phyloP scores from a whole-genome alignment of 768 basidiomycete species.

The Mycena olivaceomarginata region DNA sequence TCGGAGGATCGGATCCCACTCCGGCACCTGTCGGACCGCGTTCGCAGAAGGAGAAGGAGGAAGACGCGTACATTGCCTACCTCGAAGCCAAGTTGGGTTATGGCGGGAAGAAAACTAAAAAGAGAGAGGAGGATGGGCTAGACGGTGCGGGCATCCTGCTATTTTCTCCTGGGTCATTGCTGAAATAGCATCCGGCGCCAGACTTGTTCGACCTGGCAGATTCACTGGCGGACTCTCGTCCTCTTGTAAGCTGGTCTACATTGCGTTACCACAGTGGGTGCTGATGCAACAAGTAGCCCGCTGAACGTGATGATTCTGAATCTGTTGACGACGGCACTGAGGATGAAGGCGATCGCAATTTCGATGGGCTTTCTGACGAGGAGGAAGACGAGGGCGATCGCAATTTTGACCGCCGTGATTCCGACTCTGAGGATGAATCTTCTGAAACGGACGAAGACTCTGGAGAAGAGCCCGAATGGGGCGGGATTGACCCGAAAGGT shows the following conservation, averaged over 20 bases:
- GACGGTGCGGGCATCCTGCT: conserved; percentile 74
- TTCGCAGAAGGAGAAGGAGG: conserved; percentile 72
- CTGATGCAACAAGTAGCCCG: conserved; percentile 34
- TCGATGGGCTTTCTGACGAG: background rate
- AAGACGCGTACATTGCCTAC: conserved; percentile 91
- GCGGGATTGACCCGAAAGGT: conserved; percentile 49
- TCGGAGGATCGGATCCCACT: conserved; percentile 36
- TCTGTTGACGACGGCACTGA: conserved; percentile 1
- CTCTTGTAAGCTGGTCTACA: background rate
- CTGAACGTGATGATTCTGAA: conserved; percentile 15
- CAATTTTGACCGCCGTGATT: background rate
- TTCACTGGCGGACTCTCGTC: conserved; percentile 51
- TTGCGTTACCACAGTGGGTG: background rate
- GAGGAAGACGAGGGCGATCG: conserved; percentile 11
- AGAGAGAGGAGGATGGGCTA: conserved; percentile 84
- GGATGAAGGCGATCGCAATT: too few relatives aligned
- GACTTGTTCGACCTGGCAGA: conserved; percentile 75
- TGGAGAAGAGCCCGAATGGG: conserved; percentile 55
- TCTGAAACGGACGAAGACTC: conserved; percentile 39
- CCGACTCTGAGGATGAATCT: background rate
- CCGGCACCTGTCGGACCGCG: conserved; percentile 46
- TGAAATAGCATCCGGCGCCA: conserved; percentile 45
- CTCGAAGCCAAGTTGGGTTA: conserved; percentile 88
- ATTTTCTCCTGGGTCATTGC: conserved; percentile 2
- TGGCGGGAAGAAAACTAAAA: conserved; percentile 62